phyloP scores from a whole-genome alignment of 2,329 filamentous ascomycete species.

The Cryphonectria naterciae region DNA sequence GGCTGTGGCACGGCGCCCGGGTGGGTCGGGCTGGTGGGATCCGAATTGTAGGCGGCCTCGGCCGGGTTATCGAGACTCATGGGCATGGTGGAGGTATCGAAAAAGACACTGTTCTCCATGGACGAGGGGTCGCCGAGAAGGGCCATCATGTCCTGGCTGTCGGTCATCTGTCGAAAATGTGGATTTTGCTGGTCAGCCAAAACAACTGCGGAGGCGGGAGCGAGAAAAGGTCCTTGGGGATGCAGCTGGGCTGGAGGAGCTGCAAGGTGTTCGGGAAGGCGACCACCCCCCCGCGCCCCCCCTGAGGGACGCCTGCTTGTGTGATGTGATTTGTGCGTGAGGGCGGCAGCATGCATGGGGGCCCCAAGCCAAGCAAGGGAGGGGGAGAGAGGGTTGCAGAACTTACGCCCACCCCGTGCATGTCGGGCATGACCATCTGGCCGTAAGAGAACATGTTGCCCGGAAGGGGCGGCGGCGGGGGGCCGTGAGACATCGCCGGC shows the following conservation, averaged over 20 bases:
- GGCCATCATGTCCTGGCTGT: slow-evolving; percentile 47
- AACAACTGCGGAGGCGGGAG: slow-evolving; percentile 7
- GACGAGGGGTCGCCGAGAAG: slow-evolving; percentile 37
- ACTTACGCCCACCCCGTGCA: slow-evolving; percentile 28
- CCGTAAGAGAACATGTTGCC: slow-evolving; percentile 30
- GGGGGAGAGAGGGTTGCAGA: background rate
- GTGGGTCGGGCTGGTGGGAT: slow-evolving; percentile 30
- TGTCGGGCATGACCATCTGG: slow-evolving; percentile 25
- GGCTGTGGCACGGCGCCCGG: slow-evolving; percentile 27
- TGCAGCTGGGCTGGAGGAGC: slow-evolving; percentile 1
- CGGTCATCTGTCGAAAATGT: slow-evolving; percentile 33
- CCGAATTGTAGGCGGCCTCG: slow-evolving; percentile 36
- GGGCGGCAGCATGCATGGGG: slow-evolving; percentile 9
- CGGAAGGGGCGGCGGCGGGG: slow-evolving; percentile 25
- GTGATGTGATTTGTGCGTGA: slow-evolving; percentile 4
- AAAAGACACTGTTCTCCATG: slow-evolving; percentile 46
- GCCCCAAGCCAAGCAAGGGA: slow-evolving; percentile 5
- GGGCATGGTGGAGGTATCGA: slow-evolving; percentile 41
- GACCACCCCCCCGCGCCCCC: background rate
- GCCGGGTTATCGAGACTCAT: slow-evolving; percentile 48
- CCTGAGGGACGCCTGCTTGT: background rate
- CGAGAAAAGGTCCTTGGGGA: background rate
- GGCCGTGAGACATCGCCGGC: slow-evolving; percentile 30
- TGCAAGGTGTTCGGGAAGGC: background rate
- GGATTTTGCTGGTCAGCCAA: slow-evolving; percentile 19